Evolutionary conservation across 176 grass and related monocot species (phyloP).

Genomic region (Juncus inflexus): DNA sequence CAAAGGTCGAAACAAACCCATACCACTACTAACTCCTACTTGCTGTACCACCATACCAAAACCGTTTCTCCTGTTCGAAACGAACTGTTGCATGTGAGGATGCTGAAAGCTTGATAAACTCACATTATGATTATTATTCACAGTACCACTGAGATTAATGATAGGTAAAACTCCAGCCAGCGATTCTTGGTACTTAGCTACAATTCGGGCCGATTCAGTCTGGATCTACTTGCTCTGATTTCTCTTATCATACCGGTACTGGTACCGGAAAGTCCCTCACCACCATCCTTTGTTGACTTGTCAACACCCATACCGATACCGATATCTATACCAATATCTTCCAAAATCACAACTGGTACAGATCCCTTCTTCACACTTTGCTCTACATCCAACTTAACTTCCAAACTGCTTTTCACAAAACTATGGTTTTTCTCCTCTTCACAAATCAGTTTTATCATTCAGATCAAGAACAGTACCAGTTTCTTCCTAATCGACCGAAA

Average conservation of each 20-base stretch:
- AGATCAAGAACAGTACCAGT: constrained; percentile 13
- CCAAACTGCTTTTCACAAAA: constrained; percentile 13
- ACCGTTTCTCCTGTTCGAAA: constrained; percentile 22
- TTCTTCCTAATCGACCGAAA: constrained; percentile 24
- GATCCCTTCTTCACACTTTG: not conserved
- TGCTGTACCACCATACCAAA: constrained; percentile 22
- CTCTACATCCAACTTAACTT: constrained; percentile 13
- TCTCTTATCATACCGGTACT: constrained; percentile 18
- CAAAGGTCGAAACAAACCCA: constrained; percentile 24
- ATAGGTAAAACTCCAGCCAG: not conserved
- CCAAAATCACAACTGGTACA: constrained; percentile 4
- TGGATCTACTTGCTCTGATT: constrained; percentile 25
- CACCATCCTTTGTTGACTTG: constrained; percentile 1
- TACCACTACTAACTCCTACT: constrained; percentile 12
- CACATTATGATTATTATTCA: constrained; percentile 3
- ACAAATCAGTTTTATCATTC: constrained; percentile 8
- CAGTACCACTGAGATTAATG: constrained; percentile 24
- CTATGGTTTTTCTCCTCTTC: constrained; percentile 5
- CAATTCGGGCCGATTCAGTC: constrained; percentile 18
- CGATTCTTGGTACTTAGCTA: constrained; percentile 27
- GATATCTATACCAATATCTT: constrained; percentile 4
- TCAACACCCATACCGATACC: not conserved
- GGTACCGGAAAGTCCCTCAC: not conserved
- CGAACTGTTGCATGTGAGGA: constrained; percentile 36
- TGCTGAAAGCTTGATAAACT: constrained; percentile 30